Conservation (phyloP, 768 basidiomycete genomes). For the Amanita rimosa region DNA sequence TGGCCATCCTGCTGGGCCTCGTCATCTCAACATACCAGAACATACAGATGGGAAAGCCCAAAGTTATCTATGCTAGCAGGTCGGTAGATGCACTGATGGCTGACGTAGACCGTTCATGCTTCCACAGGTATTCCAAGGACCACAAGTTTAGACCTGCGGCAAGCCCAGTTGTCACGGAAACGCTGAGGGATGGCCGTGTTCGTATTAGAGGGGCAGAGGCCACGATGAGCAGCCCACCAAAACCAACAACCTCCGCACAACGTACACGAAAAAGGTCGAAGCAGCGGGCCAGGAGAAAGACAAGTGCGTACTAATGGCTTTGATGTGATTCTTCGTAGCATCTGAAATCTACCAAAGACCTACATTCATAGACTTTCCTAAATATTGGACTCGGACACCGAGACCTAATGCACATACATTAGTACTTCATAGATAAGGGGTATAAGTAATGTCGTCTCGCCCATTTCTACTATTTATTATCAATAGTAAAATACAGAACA, state of each 20-base stretch:
- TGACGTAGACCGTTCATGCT: too few species aligned
- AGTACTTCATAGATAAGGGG: too few species aligned
- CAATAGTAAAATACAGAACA: too few species aligned
- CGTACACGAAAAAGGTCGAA: constrained; percentile 10
- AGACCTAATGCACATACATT: too few species aligned
- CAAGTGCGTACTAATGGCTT: not conserved
- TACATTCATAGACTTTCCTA: not conserved
- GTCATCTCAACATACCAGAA: constrained; percentile 2
- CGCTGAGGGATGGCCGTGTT: constrained; percentile 56
- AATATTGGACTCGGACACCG: too few species aligned
- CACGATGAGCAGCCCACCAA: constrained; percentile 14
- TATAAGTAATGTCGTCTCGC: too few species aligned
- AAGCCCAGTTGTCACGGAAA: constrained; percentile 73
- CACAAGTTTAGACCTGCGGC: constrained; percentile 78
- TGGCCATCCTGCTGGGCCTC: constrained; percentile 1
- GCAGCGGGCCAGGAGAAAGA: not conserved
- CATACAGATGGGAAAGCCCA: not conserved
- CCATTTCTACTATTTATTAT: too few species aligned
- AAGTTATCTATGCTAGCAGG: constrained; percentile 4
- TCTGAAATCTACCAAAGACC: not conserved
- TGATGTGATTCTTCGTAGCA: not conserved
- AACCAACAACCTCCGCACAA: constrained; percentile 13
- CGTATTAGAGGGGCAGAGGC: constrained; percentile 62
- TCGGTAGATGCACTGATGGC: not conserved
- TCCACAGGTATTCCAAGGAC: constrained; percentile 66